These are phyloP conservation scores for Medicago lupulina DNA, from an alignment of 306 rosid genomes.

Conservation along the genomic window DNA sequence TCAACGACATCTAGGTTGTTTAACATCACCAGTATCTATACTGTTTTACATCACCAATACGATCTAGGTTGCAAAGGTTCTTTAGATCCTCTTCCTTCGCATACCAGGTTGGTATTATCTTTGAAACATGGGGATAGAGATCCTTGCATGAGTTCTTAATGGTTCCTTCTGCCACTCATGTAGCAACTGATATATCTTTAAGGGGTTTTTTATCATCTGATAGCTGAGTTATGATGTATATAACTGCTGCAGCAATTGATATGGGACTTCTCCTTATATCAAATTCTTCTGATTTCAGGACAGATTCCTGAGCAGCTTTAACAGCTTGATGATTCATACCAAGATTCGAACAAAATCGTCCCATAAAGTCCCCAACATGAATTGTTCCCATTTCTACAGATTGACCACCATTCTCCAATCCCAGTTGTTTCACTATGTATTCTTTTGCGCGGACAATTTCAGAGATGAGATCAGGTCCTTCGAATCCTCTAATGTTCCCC, in stretches of 20 bases:
- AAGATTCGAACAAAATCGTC: constrained; percentile 97
- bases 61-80: constrained; percentile 91
- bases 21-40: constrained; percentile 17
- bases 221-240: constrained; percentile 90
- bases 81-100: constrained; percentile 87
- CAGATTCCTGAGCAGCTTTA: too few species aligned
- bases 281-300: constrained; percentile 19
- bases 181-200: constrained; percentile 92
- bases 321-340: constrained; percentile 63
- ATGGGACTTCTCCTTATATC: constrained; percentile 99
- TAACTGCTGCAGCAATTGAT: constrained; percentile 95
- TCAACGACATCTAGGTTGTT: constrained; percentile 33
- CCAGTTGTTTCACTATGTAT: constrained; percentile 95
- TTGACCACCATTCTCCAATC: constrained; percentile 93
- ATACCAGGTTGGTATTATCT: constrained; percentile 92
- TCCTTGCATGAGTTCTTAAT: constrained; percentile 92
- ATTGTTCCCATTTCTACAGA: constrained; percentile 98
- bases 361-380: constrained; percentile 98
- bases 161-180: constrained; percentile 98
- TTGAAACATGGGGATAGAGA: constrained; percentile 83
- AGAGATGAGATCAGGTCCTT: too few species aligned
- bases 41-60: constrained; percentile 50
- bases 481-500: too few species aligned
- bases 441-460: constrained; percentile 99
- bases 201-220: constrained; percentile 91